phyloP scores from a whole-genome alignment of 2,329 filamentous ascomycete species.

The Phialophora macrospora region DNA sequence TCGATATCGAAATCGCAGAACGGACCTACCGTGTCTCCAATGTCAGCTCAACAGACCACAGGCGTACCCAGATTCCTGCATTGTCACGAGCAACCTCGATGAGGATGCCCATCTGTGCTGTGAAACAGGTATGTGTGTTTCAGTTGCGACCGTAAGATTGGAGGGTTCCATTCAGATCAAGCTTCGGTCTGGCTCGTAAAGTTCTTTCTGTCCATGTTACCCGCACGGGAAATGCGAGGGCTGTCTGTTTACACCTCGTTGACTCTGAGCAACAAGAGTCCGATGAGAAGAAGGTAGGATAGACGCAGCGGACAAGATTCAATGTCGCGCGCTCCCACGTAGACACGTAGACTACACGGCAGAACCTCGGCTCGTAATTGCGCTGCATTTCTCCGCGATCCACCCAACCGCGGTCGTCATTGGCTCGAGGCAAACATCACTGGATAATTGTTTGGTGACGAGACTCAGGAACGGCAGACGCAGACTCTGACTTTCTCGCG shows the following conservation, averaged over 20 bases:
- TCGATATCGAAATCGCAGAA: neutral
- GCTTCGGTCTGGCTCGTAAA: neutral
- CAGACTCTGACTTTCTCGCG: neutral
- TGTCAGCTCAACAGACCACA: neutral
- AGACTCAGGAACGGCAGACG: neutral
- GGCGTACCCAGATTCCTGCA: constrained; percentile 2
- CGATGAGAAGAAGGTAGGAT: neutral
- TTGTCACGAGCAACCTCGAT: neutral
- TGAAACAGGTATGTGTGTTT: constrained; percentile 15
- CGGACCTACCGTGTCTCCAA: neutral
- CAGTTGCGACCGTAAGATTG: constrained; percentile 1
- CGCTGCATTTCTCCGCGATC: neutral
- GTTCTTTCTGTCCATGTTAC: neutral
- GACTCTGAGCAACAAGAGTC: neutral
- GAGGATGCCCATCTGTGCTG: neutral
- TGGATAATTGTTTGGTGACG: neutral
- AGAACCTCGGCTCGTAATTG: neutral
- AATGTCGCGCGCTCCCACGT: too few species aligned
- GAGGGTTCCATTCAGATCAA: neutral
- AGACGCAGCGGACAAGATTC: neutral
- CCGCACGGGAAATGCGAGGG: neutral
- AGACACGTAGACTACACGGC: neutral
- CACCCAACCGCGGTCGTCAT: neutral
- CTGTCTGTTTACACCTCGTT: neutral
- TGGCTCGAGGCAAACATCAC: neutral